Conservation (phyloP, 2,329 filamentous ascomycete genomes). For the Dactylellina leptospora region DNA sequence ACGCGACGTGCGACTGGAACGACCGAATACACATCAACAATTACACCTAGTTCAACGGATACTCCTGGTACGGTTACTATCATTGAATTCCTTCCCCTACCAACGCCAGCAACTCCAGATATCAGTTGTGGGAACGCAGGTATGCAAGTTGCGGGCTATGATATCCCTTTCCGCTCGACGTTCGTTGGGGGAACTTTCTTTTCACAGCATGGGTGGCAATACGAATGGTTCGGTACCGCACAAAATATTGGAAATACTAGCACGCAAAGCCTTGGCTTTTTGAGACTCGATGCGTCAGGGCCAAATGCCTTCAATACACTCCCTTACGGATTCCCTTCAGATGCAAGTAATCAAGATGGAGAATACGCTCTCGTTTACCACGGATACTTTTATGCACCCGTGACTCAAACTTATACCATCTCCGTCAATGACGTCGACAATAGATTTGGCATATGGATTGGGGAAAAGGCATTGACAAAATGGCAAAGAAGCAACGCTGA, state of each 20-base stretch:
- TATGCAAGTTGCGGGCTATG: slow-evolving; percentile 11
- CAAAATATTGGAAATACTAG: neutral
- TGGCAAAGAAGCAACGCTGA: neutral
- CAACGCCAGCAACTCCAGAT: slow-evolving; percentile 11
- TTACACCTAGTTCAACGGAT: neutral
- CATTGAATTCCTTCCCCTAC: neutral
- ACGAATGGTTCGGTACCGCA: neutral
- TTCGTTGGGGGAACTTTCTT: neutral
- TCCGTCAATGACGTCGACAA: slow-evolving; percentile 12
- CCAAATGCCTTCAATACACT: neutral
- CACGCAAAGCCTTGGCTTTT: neutral
- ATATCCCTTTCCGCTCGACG: neutral
- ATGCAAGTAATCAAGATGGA: slow-evolving; percentile 5
- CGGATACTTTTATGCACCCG: slow-evolving; percentile 15
- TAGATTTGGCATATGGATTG: neutral
- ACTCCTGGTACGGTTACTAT: neutral
- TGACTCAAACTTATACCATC: slow-evolving; percentile 14
- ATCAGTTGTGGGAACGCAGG: slow-evolving; percentile 13
- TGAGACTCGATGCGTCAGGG: neutral
- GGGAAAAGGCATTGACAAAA: neutral
- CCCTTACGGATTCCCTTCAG: neutral
- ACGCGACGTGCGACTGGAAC: neutral
- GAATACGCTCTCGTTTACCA: slow-evolving; percentile 8
- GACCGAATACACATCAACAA: neutral
- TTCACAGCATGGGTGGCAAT: neutral